Evolutionary conservation across 73 alveolate genomes (phyloP), one percentile per base, ranked within the genome.

Genomic region (Paramecium caudatum): DNA sequence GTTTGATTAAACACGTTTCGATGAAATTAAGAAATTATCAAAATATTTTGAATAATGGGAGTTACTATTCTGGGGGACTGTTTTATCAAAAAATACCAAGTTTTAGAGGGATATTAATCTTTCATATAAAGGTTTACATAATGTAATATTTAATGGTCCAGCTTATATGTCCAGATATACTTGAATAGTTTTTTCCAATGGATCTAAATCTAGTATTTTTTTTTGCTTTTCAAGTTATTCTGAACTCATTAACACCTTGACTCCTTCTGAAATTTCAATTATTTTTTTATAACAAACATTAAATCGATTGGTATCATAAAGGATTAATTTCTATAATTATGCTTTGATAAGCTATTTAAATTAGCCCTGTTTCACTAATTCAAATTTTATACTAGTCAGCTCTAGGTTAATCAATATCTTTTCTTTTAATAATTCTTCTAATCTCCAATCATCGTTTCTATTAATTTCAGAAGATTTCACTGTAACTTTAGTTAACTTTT

Each of bases 251-350:
- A 74, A 45, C 7, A 74, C 69, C 43, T 74, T 74, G 9, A 74
- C 21, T 74, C 88, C 88, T 74, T 74, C 88, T 16, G 88, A 45
- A 16, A 74, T 19, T 74, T 74, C 88, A 41, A 74, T 41, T 39
- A 74, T 43, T 74, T 74, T 74, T 8, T 36, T 13, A 21, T 74
- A 74, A 74, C 43, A 25, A 9, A 23, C 21, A 15, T 74, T 74
- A 12, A 74, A 74, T 74, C 43, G 36, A 45, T 74, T 74, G 1
- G 68, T 74, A 45, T 74, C 88, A 13, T 36, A 74, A 16, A 74
- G 19, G 4, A 45, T 74, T 8, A 74, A 74, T 17, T 36, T 74
- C 16, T 36, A 21, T 17, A 74, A 15, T 43, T 74, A 45, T 5
- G 88, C 88, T 16, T 74, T 74, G 1, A 74, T 13, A 10, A 74